These are phyloP conservation scores for Penicillium glabrum DNA, from an alignment of 2,329 filamentous ascomycete species.

Conservation along the genomic window DNA sequence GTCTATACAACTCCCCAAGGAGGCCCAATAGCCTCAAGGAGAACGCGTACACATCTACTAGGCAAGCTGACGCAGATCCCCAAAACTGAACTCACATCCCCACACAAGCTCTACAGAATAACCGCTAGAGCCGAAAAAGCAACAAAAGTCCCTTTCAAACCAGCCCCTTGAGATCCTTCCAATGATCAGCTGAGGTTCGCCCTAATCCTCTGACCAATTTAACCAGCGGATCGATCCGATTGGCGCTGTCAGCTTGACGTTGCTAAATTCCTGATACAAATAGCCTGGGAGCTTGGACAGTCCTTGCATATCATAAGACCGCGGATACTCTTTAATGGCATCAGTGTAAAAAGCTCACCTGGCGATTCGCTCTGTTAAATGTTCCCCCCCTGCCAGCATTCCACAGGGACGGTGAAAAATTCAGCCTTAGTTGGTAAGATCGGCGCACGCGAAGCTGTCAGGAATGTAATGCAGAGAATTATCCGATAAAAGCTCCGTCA, in stretches of 20 bases:
- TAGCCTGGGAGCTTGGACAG: background rate
- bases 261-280: slow-evolving; percentile 3
- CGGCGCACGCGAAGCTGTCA: background rate
- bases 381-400: slow-evolving; percentile 13
- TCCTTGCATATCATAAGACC: slow-evolving; percentile 6
- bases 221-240: background rate
- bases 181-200: background rate
- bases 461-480: slow-evolving; percentile 6
- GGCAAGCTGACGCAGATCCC: background rate
- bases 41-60: background rate
- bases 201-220: background rate
- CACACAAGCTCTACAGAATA: background rate
- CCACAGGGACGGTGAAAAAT: slow-evolving; percentile 2
- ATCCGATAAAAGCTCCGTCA: slow-evolving; percentile 9
- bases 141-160: background rate
- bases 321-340: background rate
- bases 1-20: background rate
- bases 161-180: slow-evolving; percentile 3
- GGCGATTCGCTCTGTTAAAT: slow-evolving; percentile 9
- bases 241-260: background rate
- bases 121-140: background rate
- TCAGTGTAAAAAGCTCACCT: background rate
- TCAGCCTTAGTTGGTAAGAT: background rate
- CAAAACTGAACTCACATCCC: background rate
- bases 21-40: background rate